Conservation (phyloP, 78 protist genomes). For the slime mould (Dictyostelium discoideum) region DNA sequence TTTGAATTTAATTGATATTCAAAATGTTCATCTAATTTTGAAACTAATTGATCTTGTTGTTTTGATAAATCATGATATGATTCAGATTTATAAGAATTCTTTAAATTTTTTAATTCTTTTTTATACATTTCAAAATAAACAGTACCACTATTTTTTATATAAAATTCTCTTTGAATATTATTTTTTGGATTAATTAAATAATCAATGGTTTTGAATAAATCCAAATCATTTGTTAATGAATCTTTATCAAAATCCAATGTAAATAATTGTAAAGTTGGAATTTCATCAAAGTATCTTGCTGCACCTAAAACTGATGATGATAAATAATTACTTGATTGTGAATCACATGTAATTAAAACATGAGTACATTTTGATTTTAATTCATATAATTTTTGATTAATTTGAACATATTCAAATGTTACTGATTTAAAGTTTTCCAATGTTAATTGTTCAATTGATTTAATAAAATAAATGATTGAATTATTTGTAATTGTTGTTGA, state of each 20-base stretch:
- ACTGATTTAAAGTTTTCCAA: background rate
- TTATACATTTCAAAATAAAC: background rate
- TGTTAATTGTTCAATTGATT: background rate
- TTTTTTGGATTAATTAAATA: background rate
- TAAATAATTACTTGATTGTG: background rate
- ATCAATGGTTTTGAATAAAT: background rate
- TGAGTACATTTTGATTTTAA: background rate
- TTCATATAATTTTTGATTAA: background rate
- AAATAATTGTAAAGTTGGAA: background rate
- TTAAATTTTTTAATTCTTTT: background rate
- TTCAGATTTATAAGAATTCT: background rate
- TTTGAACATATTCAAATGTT: background rate
- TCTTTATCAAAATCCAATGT: background rate
- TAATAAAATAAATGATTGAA: background rate
- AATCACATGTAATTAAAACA: background rate
- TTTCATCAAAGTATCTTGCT: conserved; percentile 5
- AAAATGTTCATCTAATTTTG: background rate
- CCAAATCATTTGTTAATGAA: background rate
- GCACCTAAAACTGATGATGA: background rate
- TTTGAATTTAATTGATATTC: background rate
- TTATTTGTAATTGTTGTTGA: background rate
- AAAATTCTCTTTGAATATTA: background rate
- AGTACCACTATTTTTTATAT: background rate
- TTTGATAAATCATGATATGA: background rate
- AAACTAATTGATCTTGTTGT: background rate